Percentiles rank a stretch among this genome's conserved stretches.
These are phyloP conservation scores for Vanrija sp. DNA, from an alignment of 1,284 basidiomycete genomes.

Conservation along the genomic window DNA sequence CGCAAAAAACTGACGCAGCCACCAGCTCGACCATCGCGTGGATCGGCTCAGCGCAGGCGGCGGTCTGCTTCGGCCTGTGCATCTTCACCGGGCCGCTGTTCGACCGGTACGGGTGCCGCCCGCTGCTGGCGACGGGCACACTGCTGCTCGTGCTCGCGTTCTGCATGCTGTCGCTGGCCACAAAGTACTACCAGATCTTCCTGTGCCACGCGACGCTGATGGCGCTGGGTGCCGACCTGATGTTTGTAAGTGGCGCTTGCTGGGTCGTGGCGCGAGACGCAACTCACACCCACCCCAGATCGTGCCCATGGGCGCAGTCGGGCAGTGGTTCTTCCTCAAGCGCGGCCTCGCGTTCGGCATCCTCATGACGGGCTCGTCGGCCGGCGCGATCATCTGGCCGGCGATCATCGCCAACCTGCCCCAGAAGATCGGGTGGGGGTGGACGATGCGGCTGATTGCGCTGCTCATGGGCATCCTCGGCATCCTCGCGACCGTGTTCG, in stretches of 20 bases:
- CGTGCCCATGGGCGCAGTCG: constrained; percentile 35
- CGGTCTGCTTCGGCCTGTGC: constrained; percentile 31
- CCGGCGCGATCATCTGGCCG: constrained; percentile 41
- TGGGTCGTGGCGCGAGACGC: background rate
- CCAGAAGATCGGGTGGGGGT: constrained; percentile 34
- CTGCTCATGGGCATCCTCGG: constrained; percentile 27
- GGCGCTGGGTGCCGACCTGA: constrained; percentile 34
- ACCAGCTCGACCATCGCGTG: constrained; percentile 33
- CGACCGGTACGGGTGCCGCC: constrained; percentile 35
- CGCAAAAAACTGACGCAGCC: background rate
- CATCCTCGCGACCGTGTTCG: constrained; percentile 23
- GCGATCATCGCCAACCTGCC: constrained; percentile 38
- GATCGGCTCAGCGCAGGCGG: constrained; percentile 36
- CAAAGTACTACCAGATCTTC: constrained; percentile 35
- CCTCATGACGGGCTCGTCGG: constrained; percentile 29
- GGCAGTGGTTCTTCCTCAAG: constrained; percentile 40
- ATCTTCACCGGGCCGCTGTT: constrained; percentile 38
- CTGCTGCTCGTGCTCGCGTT: constrained; percentile 26
- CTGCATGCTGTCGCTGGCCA: constrained; percentile 29
- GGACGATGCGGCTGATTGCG: constrained; percentile 40
- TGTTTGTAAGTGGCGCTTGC: constrained; percentile 14
- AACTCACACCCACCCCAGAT: constrained; percentile 11
- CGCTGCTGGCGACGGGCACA: constrained; percentile 28
- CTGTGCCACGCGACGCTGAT: constrained; percentile 34
- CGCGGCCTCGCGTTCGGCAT: constrained; percentile 34